Conservation (phyloP, 1,284 basidiomycete species). For the Apiotrichum gamsii region DNA sequence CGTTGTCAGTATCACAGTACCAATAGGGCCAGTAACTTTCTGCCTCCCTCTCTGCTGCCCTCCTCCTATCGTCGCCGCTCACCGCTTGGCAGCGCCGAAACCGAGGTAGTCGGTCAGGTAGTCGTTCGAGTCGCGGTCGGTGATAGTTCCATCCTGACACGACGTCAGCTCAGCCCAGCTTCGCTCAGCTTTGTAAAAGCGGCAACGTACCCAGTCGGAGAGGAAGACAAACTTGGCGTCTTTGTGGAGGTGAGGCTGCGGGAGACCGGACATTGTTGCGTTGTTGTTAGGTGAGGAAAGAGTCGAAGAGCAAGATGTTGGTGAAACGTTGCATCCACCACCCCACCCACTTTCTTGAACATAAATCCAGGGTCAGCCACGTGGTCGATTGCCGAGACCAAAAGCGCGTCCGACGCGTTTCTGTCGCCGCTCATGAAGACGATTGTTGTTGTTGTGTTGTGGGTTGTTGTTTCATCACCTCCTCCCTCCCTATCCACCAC, state of each 20-base stretch:
- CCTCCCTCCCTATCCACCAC: too few relatives aligned
- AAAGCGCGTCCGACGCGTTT: background rate
- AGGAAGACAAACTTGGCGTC: conserved; percentile 79
- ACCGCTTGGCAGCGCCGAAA: conserved; percentile 44
- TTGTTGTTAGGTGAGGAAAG: background rate
- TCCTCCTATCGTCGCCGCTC: conserved; percentile 17
- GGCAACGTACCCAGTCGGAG: conserved; percentile 70
- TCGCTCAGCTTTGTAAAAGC: conserved; percentile 3
- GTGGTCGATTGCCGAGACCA: background rate
- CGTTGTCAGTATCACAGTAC: too few relatives aligned
- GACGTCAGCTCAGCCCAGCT: conserved; percentile 31
- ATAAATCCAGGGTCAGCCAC: background rate
- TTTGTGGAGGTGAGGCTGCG: conserved; percentile 68
- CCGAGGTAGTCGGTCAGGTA: conserved; percentile 54
- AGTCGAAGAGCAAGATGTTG: background rate
- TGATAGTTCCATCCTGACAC: conserved; percentile 82
- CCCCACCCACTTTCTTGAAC: too few relatives aligned
- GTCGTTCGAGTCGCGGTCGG: conserved; percentile 82
- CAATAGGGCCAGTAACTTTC: too few relatives aligned
- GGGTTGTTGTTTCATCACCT: too few relatives aligned
- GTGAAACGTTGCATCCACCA: too few relatives aligned
- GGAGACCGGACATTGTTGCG: conserved; percentile 49
- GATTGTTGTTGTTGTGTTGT: too few relatives aligned
- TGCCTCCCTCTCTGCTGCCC: background rate
- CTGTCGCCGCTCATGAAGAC: too few relatives aligned